Evolutionary conservation across 345 rosid genomes (phyloP).

Genomic region (Nephelium lappaceum): DNA sequence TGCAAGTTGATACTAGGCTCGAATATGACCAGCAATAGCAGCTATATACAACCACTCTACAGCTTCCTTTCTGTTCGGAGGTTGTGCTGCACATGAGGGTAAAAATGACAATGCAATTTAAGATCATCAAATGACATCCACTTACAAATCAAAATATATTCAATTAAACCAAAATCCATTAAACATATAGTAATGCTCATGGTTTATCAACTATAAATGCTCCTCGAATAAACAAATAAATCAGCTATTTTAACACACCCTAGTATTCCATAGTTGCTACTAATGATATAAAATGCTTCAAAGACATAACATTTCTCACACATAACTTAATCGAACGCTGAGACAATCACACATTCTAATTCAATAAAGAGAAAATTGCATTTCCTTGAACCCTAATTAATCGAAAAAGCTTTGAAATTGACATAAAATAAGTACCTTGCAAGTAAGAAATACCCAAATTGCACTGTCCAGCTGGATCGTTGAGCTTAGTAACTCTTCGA

Average conservation of each 20-base stretch:
- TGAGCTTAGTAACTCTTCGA: conserved; percentile 70
- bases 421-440: conserved; percentile 55
- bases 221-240: no score
- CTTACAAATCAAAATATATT: neutral
- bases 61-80: conserved; percentile 58
- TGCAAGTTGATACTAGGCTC: conserved; percentile 87
- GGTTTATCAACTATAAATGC: neutral
- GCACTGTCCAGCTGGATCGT: conserved; percentile 72
- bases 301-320: neutral
- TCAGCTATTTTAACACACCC: neutral
- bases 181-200: neutral
- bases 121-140: neutral
- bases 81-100: conserved; percentile 55
- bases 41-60: conserved; percentile 65
- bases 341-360: neutral
- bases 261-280: neutral
- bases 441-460: conserved; percentile 80
- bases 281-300: neutral
- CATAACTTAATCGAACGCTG: neutral
- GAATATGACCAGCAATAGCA: conserved; percentile 60
- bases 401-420: neutral
- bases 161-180: neutral
- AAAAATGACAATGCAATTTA: neutral
- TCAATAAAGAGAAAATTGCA: neutral
- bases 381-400: neutral